Evolutionary conservation across 441 rosid genomes (phyloP).

Genomic region (Gossypium gossypioides): DNA sequence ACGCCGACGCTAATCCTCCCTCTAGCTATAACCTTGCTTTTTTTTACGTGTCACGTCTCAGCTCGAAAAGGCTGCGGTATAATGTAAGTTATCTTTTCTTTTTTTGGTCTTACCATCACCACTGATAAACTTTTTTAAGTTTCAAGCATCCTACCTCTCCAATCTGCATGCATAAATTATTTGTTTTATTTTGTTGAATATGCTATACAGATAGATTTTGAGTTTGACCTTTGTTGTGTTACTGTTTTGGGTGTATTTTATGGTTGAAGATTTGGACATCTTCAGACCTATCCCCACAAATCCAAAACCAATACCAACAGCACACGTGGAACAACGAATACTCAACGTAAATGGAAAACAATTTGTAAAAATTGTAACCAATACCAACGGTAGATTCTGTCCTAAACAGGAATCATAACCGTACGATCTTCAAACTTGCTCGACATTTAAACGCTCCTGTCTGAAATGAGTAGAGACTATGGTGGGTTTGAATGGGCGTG

Average conservation of each 20-base stretch:
- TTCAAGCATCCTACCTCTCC: not conserved
- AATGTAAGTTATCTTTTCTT: not conserved
- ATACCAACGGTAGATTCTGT: slow-evolving; percentile 36
- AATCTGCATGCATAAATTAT: not conserved
- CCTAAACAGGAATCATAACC: slow-evolving; percentile 20
- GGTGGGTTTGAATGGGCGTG: too few relatives aligned
- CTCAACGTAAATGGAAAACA: slow-evolving; percentile 16
- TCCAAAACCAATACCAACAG: not conserved
- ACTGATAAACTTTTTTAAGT: not conserved
- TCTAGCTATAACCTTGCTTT: not conserved
- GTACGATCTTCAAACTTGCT: slow-evolving; percentile 25
- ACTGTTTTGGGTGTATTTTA: not conserved
- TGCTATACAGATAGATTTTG: not conserved
- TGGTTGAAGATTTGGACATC: not conserved
- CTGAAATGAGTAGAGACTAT: not conserved
- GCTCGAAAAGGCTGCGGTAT: not conserved
- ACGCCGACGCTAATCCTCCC: not conserved
- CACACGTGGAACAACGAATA: slow-evolving; percentile 19
- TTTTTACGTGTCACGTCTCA: not conserved
- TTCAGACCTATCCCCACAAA: too few relatives aligned
- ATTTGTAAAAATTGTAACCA: slow-evolving; percentile 24
- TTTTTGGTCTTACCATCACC: not conserved
- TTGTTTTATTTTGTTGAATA: not conserved
- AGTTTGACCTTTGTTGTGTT: not conserved
- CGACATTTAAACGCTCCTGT: slow-evolving; percentile 20